Base-by-base conservation (phyloP, 345 rosid species). In the Durio zibethinus region DNA sequence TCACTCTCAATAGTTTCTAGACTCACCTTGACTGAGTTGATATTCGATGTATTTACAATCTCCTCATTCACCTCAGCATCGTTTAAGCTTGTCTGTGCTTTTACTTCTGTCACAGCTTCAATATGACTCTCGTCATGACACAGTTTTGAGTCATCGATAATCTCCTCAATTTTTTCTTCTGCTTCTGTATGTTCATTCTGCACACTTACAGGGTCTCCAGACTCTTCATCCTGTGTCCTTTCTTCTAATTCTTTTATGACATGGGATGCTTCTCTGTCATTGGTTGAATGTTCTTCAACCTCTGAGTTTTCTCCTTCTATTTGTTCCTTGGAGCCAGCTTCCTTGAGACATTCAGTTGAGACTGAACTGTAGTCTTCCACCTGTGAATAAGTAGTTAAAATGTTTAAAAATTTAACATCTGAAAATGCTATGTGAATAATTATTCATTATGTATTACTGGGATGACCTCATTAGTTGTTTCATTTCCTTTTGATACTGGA, bases 321-420 rank as follows among this genome's bases (percentile, higher is more conserved):
- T 61, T 79, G 76, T 43, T 86, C 82, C 75, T 43, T 71, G 33
- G 75, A 75, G 21, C 79, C 82, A 67, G 61, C 72, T 71, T 12
- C 79, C 53, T 65, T 27, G 72, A 73, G 40, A 69, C 70, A 21
- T 76, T 79, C 82, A 23, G 56, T 56, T 4, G 66, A 79, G 66
- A 47, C 21, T 0, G 48, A 33, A 20, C 29, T 31, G 64, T 61
- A 65, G 65, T 80, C 74, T 73, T 79, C 74, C 70, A 72, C 52
- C 71, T 66, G 25, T 66, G 4, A 4, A 11, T n/a, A 40, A 5
- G 23, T 66, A 2, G 16, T 66, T 66, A 40, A 66, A 21, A 66
- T 40, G 31, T 40, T 66, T 21, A 43, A 21, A 27, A 40, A 5
- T 10, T n/a, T 25, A 43, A 40, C 6, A 40, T 66, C 27, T 40